Evolutionary conservation across 1,284 basidiomycete species (phyloP).

Genomic region (Ceratobasidium sp.): DNA sequence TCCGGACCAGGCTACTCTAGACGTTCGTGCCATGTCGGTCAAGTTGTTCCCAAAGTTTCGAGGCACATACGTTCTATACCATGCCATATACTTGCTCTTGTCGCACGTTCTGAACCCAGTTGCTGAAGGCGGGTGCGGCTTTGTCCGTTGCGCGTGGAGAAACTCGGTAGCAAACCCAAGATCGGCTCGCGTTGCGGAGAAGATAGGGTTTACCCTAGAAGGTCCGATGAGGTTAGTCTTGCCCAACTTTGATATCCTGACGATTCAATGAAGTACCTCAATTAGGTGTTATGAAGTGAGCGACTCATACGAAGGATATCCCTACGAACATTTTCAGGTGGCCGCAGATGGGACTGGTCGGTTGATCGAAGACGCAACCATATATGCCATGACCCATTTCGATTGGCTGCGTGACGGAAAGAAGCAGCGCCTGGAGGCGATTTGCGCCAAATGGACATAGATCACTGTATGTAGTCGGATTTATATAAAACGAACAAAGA

Average conservation of each 20-base stretch:
- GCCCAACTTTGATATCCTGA: background rate
- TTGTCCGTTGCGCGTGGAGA: background rate
- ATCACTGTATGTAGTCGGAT: too few species aligned
- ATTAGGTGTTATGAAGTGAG: constrained; percentile 4
- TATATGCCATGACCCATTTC: constrained; percentile 1
- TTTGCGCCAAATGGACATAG: background rate
- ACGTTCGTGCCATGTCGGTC: background rate
- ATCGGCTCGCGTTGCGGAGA: background rate
- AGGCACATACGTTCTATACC: background rate
- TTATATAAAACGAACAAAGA: too few species aligned
- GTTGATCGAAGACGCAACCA: background rate
- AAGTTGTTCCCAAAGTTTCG: background rate
- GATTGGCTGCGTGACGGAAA: constrained; percentile 8
- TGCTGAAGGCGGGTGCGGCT: background rate
- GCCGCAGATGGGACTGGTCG: background rate
- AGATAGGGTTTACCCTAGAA: background rate
- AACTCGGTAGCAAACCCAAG: background rate
- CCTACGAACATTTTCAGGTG: constrained; percentile 1
- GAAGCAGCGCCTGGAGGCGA: background rate
- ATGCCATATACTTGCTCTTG: background rate
- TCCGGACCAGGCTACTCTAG: constrained; percentile 17
- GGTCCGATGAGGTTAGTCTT: background rate
- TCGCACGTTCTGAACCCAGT: constrained; percentile 1
- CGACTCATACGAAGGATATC: background rate
- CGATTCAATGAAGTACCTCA: background rate